Evolutionary conservation across 768 basidiomycete genomes (phyloP).

Genomic region (Leccinum arenicola): DNA sequence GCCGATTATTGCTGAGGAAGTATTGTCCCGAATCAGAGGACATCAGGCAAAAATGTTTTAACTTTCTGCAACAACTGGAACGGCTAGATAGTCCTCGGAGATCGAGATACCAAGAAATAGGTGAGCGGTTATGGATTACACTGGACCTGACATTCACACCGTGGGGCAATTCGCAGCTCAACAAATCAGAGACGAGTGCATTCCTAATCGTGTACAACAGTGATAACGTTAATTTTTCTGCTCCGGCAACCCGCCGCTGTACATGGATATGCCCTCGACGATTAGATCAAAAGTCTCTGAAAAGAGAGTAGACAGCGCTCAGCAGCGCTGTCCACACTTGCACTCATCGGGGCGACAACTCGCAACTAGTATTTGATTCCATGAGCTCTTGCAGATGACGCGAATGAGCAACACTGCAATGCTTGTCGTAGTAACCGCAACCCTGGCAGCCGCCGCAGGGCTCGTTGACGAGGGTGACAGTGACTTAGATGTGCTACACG

Average conservation of each 20-base stretch:
- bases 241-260: background rate
- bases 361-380: background rate
- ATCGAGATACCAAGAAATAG: constrained; percentile 66
- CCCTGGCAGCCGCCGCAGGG: background rate
- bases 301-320: background rate
- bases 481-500: no score
- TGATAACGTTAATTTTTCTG: background rate
- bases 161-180: constrained; percentile 18
- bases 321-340: background rate
- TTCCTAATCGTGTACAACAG: constrained; percentile 1
- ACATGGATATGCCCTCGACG: background rate
- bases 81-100: constrained; percentile 63
- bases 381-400: background rate
- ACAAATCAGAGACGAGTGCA: constrained; percentile 12
- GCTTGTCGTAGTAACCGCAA: background rate
- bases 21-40: constrained; percentile 37
- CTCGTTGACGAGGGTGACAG: background rate
- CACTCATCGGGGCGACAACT: background rate
- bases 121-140: constrained; percentile 33
- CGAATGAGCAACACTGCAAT: background rate
- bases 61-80: constrained; percentile 55
- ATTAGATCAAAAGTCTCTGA: background rate
- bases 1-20: constrained; percentile 58
- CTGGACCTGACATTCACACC: background rate
- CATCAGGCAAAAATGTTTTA: constrained; percentile 45